These are phyloP conservation scores for Hypholoma fasciculare DNA, from an alignment of 768 basidiomycete species.

Conservation along the genomic window DNA sequence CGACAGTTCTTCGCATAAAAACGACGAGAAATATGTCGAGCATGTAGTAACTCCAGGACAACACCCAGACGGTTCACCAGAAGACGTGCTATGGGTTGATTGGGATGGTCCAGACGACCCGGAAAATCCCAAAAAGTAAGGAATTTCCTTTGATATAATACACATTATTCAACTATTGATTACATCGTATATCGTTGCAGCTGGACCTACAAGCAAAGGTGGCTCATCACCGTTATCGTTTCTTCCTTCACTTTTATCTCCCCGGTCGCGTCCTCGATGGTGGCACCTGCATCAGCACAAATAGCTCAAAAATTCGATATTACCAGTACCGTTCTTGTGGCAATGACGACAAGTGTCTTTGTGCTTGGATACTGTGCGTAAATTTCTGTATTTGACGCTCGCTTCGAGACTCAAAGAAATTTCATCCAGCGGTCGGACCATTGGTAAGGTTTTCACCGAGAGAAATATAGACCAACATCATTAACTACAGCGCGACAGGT, in stretches of 20 bases:
- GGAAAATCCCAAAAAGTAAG: constrained; percentile 58
- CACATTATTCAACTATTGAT: neutral
- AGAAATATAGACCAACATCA: neutral
- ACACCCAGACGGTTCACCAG: neutral
- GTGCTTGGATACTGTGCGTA: constrained; percentile 55
- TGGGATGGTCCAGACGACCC: constrained; percentile 68
- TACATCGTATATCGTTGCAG: constrained; percentile 27
- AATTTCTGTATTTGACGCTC: neutral
- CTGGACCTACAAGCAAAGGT: constrained; percentile 60
- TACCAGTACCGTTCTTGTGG: constrained; percentile 44
- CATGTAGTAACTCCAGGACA: neutral
- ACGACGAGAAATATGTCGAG: neutral
- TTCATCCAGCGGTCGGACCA: constrained; percentile 47
- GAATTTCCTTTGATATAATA: neutral
- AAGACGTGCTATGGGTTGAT: constrained; percentile 42
- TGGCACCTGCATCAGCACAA: constrained; percentile 61
- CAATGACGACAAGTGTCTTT: constrained; percentile 59
- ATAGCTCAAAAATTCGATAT: constrained; percentile 57
- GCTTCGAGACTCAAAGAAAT: too few relatives aligned
- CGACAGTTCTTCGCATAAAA: too few relatives aligned
- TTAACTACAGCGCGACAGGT: constrained; percentile 22
- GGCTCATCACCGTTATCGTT: constrained; percentile 64
- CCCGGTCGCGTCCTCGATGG: constrained; percentile 73
- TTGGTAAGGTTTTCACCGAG: constrained; percentile 27
- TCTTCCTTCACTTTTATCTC: constrained; percentile 70